Evolutionary conservation across 148 eudicot species (phyloP), one percentile per base, ranked within the genome.

Genomic region (Cornus controversa): DNA sequence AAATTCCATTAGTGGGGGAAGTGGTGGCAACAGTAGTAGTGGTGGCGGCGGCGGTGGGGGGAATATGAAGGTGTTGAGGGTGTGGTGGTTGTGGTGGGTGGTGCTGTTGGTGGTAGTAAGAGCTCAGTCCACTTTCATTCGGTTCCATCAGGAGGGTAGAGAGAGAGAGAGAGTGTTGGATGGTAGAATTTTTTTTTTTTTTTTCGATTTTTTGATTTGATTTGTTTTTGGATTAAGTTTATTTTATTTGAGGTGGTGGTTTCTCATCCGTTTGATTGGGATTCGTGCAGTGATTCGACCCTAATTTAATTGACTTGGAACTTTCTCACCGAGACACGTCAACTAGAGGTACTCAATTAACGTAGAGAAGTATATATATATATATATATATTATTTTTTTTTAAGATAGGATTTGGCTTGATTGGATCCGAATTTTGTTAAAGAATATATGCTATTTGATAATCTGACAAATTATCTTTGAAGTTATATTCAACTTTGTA

Each of bases 81-180:
- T 67, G 73, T 26, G 53, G 73, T 24, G 71, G 75, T 9, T 42
- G 75, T 0, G 62, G 79, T 2, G 66, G 77, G 40, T 72, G 83
- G 66, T 31, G 78, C 66, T 80, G 89, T 67, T 78, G 89, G 82
- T 86, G 89, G 79, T 80, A 88, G 91, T 80, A 90, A 64, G 89
- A 84, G 84, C 78, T 74, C 23, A 85, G 83, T 72, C 88, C 92
- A 75, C 75, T 82, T 76, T 89, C 86, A 82, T 85, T 79, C 53
- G 85, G 84, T 78, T 89, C 92, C 92, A 89, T 89, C 42, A 71
- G 79, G n/a, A n/a, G n/a, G n/a, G n/a, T n/a, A 15, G 57, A 37
- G 67, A 28, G 57, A 69, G 24, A 58, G 70, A 28, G 63, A 45
- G 70, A 18, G 25, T 1, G 64, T 60, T 60, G 63, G 26, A 23